Base-by-base conservation (phyloP, 2,329 filamentous ascomycete genomes). In the Polychaeton citri region DNA sequence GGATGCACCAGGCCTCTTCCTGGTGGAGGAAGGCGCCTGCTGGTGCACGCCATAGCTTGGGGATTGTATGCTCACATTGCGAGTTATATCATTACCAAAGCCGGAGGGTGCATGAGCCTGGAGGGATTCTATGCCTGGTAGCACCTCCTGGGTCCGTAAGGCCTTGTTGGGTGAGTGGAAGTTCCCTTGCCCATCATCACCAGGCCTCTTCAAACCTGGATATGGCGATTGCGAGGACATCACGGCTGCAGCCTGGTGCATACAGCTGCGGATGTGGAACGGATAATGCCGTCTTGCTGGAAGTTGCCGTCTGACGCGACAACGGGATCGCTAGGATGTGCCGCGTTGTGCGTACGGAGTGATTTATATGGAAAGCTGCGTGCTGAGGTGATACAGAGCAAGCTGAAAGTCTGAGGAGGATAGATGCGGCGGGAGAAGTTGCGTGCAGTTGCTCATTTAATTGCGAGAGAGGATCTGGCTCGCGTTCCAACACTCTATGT, bases 171-270 rank as follows among this genome's bases (percentile, higher is more conserved):
- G 39, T 24, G 34, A 30, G 20, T 34, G 33, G 13, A 33, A 17
- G 33, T 32, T 30, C 34, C 26, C 39, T 30, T 28, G 24, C 4
- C 47, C 40, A 36, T 43, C 45, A 38, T 50, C 50, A 21, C 40
- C 45, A 9, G 41, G 41, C 19, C 50, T 50, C 15, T 28, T 28
- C 24, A 15, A 12, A 4, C 24, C 24, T 12, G 15, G 24, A 28
- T 12, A 28, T 15, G 24, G 15, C 15, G n/a, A n/a, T n/a, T n/a
- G n/a, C n/a, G n/a, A n/a, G n/a, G n/a, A n/a, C n/a, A n/a, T n/a
- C n/a, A n/a, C n/a, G n/a, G n/a, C n/a, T n/a, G n/a, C n/a, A n/a
- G n/a, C n/a, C n/a, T n/a, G n/a, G n/a, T n/a, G n/a, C n/a, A n/a
- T n/a, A n/a, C 24, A 28, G 24, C 12, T 10, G 12, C 7, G 24